These are phyloP conservation scores for Saccharomycopsis sp. DNA, from an alignment of 805 yeast species.

Conservation along the genomic window DNA sequence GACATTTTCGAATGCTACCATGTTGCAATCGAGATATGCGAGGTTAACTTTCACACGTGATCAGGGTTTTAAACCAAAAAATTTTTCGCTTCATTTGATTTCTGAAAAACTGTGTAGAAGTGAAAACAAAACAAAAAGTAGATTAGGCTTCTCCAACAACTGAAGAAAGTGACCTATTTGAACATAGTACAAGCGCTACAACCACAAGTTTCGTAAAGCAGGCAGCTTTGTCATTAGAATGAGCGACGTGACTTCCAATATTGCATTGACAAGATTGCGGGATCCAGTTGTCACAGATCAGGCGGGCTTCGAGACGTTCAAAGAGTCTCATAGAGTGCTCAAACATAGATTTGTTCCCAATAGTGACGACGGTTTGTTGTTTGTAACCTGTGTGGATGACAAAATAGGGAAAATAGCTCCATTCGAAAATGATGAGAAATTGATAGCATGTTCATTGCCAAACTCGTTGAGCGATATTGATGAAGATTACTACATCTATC, in stretches of 20 bases:
- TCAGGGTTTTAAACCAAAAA: no score
- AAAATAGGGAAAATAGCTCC: neutral
- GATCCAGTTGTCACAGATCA: neutral
- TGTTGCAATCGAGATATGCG: no score
- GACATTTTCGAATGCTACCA: no score
- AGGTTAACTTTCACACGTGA: no score
- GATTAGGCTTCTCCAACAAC: no score
- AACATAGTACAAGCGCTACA: no score
- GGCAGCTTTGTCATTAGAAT: no score
- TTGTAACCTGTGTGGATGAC: neutral
- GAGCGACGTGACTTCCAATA: neutral
- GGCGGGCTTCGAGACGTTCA: neutral
- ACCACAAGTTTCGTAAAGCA: no score
- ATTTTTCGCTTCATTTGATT: no score
- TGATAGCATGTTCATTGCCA: slow-evolving; percentile 10
- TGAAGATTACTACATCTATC: slow-evolving; percentile 9
- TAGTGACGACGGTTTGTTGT: neutral
- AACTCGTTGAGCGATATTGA: slow-evolving; percentile 8
- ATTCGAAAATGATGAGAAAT: neutral
- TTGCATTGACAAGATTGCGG: neutral
- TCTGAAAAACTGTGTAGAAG: no score
- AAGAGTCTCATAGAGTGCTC: neutral
- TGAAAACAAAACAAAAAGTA: no score
- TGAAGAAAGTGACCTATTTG: no score
- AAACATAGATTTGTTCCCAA: neutral